A percentile compares a stretch with the other conserved stretches of the same genome.
Evolutionary conservation across 78 protist genomes (phyloP).

Genomic region (Cavenderia fasciculata): DNA sequence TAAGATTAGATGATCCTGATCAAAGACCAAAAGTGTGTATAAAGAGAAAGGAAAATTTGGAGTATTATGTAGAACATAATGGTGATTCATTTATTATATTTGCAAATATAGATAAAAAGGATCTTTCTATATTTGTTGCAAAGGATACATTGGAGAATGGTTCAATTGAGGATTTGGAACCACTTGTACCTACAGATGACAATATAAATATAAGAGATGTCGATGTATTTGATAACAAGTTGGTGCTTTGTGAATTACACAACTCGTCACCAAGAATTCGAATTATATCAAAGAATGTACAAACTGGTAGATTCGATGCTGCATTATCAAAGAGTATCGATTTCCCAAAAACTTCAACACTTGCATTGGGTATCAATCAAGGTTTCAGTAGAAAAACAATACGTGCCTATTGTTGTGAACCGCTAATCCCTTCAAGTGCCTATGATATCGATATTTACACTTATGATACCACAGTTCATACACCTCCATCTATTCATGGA

Average conservation of each 20-base stretch:
- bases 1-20: background rate
- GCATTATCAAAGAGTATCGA: background rate
- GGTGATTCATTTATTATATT: slow-evolving; percentile 52
- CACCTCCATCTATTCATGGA: background rate
- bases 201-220: slow-evolving; percentile 38
- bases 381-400: background rate
- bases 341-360: slow-evolving; percentile 19
- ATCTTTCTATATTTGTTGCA: slow-evolving; percentile 25
- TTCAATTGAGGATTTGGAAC: slow-evolving; percentile 3
- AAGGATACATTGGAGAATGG: slow-evolving; percentile 50
- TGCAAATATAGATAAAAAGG: slow-evolving; percentile 48
- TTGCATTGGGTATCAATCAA: slow-evolving; percentile 40
- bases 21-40: slow-evolving; percentile 6
- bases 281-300: slow-evolving; percentile 16
- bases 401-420: background rate
- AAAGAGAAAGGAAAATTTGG: slow-evolving; percentile 30
- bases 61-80: slow-evolving; percentile 66
- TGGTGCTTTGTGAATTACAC: slow-evolving; percentile 8
- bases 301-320: background rate
- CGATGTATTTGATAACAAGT: slow-evolving; percentile 39
- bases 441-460: slow-evolving; percentile 11
- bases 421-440: background rate
- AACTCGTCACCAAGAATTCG: slow-evolving; percentile 30
- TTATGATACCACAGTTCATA: background rate
- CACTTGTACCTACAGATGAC: background rate